Conservation (phyloP, 73 alveolate genomes). For the Paramecium primaurelia region DNA sequence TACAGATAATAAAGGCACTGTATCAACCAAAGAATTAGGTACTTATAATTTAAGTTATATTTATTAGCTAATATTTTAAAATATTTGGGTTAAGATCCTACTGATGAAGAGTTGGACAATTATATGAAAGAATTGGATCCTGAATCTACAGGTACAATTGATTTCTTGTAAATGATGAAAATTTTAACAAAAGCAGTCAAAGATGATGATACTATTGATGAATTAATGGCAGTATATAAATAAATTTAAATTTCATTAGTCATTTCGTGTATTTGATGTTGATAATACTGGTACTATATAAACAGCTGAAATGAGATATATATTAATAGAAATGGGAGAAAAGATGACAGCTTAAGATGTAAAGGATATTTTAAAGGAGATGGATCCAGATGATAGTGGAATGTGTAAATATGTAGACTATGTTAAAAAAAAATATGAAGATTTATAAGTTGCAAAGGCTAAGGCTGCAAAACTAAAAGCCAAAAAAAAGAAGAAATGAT, state of each 20-base stretch:
- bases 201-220: constrained; percentile 47
- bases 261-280: neutral
- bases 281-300: neutral
- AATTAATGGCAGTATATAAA: constrained; percentile 4
- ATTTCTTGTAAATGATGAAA: neutral
- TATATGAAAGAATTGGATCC: constrained; percentile 35
- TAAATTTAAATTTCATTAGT: neutral
- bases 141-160: neutral
- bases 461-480: constrained; percentile 16
- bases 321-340: constrained; percentile 26
- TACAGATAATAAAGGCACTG: constrained; percentile 59
- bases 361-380: constrained; percentile 32
- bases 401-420: constrained; percentile 35
- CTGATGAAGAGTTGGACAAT: constrained; percentile 49
- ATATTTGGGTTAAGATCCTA: constrained; percentile 13
- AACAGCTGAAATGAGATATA: constrained; percentile 48
- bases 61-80: constrained; percentile 40
- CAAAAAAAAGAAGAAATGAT: constrained; percentile 31
- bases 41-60: neutral
- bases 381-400: constrained; percentile 51
- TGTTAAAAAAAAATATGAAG: constrained; percentile 42
- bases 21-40: constrained; percentile 59
- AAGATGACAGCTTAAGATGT: constrained; percentile 4
- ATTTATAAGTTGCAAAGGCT: neutral
- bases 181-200: neutral